These are phyloP conservation scores for Apiospora malaysiana DNA, from an alignment of 2,329 filamentous ascomycete species.

Conservation along the genomic window DNA sequence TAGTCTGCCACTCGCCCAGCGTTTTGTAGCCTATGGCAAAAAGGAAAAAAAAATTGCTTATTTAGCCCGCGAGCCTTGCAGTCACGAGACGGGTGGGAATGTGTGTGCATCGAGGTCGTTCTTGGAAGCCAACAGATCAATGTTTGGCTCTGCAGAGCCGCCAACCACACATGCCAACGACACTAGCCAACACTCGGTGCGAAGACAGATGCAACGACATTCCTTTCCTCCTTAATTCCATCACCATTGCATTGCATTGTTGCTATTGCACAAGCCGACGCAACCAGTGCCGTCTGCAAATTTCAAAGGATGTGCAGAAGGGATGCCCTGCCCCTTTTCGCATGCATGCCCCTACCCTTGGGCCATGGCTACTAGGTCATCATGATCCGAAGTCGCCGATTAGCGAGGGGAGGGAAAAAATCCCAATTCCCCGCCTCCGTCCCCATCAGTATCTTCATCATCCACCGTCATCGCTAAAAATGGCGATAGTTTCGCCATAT, in stretches of 20 bases:
- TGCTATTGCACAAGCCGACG: neutral
- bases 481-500: neutral
- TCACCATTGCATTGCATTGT: no score
- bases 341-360: neutral
- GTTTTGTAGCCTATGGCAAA: neutral
- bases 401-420: neutral
- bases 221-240: neutral
- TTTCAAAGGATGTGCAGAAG: neutral
- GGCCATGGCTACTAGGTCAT: neutral
- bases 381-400: constrained; percentile 9
- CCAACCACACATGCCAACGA: neutral
- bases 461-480: neutral
- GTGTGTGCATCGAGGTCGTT: neutral
- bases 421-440: constrained; percentile 1
- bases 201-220: neutral
- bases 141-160: neutral
- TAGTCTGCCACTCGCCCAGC: neutral
- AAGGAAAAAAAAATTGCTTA: no score
- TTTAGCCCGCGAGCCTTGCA: neutral
- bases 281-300: neutral
- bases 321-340: neutral
- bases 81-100: neutral
- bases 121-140: neutral
- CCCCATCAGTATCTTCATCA: neutral
- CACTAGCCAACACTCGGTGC: neutral